Evolutionary conservation across 1,284 basidiomycete species (phyloP).

Genomic region (Filobasidium uniguttulatum): DNA sequence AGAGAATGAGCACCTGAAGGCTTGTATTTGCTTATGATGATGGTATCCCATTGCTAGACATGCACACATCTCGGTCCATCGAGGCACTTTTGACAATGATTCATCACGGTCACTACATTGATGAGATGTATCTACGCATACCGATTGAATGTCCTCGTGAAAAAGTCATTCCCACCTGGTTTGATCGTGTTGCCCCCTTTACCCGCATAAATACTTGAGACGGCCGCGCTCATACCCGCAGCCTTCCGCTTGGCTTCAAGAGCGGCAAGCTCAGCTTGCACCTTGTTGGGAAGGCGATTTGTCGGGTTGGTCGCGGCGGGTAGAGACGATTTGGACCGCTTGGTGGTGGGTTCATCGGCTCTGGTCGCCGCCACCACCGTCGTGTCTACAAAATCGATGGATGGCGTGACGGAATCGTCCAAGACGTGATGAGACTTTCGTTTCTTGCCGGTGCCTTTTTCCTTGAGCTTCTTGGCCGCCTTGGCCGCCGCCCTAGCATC

Average conservation of each 20-base stretch:
- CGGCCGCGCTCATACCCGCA: conserved; percentile 36
- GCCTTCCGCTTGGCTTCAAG: conserved; percentile 32
- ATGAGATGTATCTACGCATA: too few relatives aligned
- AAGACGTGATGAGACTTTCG: conserved; percentile 18
- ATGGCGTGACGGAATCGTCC: too few relatives aligned
- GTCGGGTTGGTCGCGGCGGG: not conserved
- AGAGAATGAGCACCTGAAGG: too few relatives aligned
- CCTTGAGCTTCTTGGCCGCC: conserved; percentile 24
- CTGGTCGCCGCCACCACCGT: too few relatives aligned
- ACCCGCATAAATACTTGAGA: conserved; percentile 30
- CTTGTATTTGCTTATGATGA: too few relatives aligned
- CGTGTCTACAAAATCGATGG: too few relatives aligned
- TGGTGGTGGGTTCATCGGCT: too few relatives aligned
- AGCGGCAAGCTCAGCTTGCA: conserved; percentile 32
- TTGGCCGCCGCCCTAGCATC: conserved; percentile 26
- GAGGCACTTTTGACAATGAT: too few relatives aligned
- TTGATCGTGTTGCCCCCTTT: conserved; percentile 18
- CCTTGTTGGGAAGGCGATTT: conserved; percentile 13
- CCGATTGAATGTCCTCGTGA: conserved; percentile 36
- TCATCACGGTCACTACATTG: too few relatives aligned
- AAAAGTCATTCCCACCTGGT: conserved; percentile 30
- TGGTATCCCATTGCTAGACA: too few relatives aligned
- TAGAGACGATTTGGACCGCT: conserved; percentile 1
- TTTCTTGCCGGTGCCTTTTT: conserved; percentile 15
- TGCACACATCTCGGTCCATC: too few relatives aligned